Percentiles rank a stretch among this genome's conserved stretches.
Conservation (phyloP, 2,329 filamentous ascomycete genomes). For the Meredithiella fracta region DNA sequence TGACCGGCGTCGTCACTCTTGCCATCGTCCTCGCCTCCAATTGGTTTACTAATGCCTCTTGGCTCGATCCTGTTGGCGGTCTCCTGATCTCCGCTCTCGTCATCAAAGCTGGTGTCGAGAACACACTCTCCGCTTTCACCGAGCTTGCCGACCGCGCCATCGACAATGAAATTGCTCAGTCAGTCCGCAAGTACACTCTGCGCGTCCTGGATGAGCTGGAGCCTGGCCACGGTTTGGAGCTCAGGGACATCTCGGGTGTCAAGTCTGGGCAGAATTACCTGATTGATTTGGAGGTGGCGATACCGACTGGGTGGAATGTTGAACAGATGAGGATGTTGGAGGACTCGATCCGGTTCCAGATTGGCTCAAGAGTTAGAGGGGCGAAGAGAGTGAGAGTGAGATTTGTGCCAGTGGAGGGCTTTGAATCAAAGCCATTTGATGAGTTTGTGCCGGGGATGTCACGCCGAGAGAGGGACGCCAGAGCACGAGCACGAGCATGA, state of each 20-base stretch:
- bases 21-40: constrained; percentile 81
- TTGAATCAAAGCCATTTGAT: constrained; percentile 45
- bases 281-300: constrained; percentile 72
- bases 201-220: constrained; percentile 31
- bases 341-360: constrained; percentile 49
- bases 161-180: constrained; percentile 64
- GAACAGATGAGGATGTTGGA: constrained; percentile 55
- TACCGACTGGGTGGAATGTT: constrained; percentile 62
- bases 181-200: constrained; percentile 48
- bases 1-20: constrained; percentile 86
- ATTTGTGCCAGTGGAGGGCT: constrained; percentile 55
- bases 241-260: constrained; percentile 69
- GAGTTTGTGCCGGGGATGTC: constrained; percentile 60
- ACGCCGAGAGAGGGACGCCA: constrained; percentile 36
- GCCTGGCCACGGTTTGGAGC: constrained; percentile 42
- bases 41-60: constrained; percentile 65
- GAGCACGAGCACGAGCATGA: constrained; percentile 28
- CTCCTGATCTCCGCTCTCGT: constrained; percentile 88
- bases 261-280: constrained; percentile 96
- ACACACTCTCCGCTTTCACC: constrained; percentile 64
- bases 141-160: constrained; percentile 86
- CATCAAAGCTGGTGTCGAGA: constrained; percentile 73
- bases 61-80: constrained; percentile 88
- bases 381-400: constrained; percentile 70
- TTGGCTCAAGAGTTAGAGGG: constrained; percentile 65